A percentile compares a stretch with the other conserved stretches of the same genome.
Evolutionary conservation across 306 rosid genomes (phyloP).

Genomic region (Herpetospermum pedunculosum): DNA sequence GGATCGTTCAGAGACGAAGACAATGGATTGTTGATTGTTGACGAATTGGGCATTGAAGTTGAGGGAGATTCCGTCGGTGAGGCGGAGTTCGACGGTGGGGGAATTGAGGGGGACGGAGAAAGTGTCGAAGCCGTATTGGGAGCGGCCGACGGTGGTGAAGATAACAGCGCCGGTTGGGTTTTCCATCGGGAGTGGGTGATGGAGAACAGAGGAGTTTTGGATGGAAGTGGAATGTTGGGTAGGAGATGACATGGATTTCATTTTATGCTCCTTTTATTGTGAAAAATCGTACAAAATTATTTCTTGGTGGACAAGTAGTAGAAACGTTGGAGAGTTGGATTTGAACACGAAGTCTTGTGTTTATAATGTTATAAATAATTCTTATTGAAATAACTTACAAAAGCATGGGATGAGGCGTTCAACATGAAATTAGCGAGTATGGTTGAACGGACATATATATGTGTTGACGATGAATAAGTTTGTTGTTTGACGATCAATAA

Average conservation of each 20-base stretch:
- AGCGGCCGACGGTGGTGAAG: slow-evolving; percentile 46
- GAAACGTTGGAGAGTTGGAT: neutral
- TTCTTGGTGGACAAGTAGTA: neutral
- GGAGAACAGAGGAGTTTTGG: neutral
- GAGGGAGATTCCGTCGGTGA: slow-evolving; percentile 62
- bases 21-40: slow-evolving; percentile 17
- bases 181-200: slow-evolving; percentile 10
- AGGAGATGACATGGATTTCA: neutral
- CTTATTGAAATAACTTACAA: too few species aligned
- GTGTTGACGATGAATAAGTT: too few species aligned
- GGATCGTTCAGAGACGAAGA: slow-evolving; percentile 61
- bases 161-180: slow-evolving; percentile 42
- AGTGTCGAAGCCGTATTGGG: slow-evolving; percentile 63
- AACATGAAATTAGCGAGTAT: too few species aligned
- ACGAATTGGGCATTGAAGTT: slow-evolving; percentile 70
- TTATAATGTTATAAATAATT: too few species aligned
- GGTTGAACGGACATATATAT: too few species aligned
- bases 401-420: too few species aligned
- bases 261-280: neutral
- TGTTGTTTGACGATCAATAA: too few species aligned
- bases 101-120: slow-evolving; percentile 22
- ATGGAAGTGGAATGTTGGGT: neutral
- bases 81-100: slow-evolving; percentile 24
- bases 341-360: neutral
- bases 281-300: neutral